phyloP scores from a whole-genome alignment of 352 stramenopile genomes.

The Pythium rishiriense region DNA sequence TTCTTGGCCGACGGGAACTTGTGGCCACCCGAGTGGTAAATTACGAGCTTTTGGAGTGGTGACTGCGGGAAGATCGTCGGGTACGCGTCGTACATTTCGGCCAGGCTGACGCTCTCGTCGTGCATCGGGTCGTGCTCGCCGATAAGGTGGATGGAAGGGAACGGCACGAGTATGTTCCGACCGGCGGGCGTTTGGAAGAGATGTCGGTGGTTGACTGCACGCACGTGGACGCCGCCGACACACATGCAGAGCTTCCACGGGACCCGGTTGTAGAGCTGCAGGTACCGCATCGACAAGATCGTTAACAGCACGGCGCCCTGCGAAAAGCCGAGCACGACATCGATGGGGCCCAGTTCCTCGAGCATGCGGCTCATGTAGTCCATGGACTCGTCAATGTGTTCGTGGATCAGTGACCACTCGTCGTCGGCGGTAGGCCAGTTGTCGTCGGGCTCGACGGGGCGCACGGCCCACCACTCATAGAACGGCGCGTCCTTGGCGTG shows the following conservation, averaged over 20 bases:
- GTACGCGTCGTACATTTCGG: constrained; percentile 34
- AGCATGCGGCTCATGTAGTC: constrained; percentile 66
- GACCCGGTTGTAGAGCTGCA: constrained; percentile 33
- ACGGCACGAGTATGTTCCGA: constrained; percentile 23
- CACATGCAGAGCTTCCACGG: constrained; percentile 52
- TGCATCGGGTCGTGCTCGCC: constrained; percentile 41
- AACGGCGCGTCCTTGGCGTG: constrained; percentile 63
- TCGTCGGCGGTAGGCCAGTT: constrained; percentile 29
- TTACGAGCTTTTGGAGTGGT: constrained; percentile 28
- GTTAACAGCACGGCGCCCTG: constrained; percentile 73
- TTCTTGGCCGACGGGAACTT: constrained; percentile 65
- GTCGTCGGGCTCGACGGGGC: constrained; percentile 45
- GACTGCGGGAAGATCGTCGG: constrained; percentile 22
- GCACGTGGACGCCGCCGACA: constrained; percentile 40
- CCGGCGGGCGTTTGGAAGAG: constrained; percentile 38
- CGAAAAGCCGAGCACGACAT: constrained; percentile 78
- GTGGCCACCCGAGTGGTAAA: constrained; percentile 48
- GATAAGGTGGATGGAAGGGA: constrained; percentile 51
- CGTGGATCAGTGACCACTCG: constrained; percentile 25
- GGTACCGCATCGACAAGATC: constrained; percentile 59
- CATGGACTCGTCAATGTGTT: constrained; percentile 34
- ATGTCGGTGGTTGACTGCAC: constrained; percentile 36
- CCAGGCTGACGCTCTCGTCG: constrained; percentile 34
- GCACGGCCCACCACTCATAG: constrained; percentile 73
- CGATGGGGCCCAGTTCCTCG: constrained; percentile 58